phyloP scores from a whole-genome alignment of 2,329 filamentous ascomycete genomes.

The Beauveria sp. region DNA sequence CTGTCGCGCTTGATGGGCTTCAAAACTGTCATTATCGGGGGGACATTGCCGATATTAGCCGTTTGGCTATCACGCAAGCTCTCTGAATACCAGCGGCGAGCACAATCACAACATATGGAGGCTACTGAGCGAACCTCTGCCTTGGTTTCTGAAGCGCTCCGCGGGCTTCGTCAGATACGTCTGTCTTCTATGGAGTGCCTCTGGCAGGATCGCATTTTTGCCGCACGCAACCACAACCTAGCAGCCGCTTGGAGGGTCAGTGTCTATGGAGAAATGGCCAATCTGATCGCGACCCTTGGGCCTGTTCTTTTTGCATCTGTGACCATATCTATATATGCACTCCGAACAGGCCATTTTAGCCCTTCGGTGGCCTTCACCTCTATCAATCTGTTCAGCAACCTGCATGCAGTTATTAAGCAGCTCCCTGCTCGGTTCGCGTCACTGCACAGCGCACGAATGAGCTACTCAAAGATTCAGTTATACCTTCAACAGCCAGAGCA shows the following conservation, averaged over 20 bases:
- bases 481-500: conserved; percentile 6
- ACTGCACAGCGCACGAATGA: conserved; percentile 1
- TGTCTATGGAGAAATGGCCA: neutral
- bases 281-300: conserved; percentile 2
- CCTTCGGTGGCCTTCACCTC: conserved; percentile 11
- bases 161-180: conserved; percentile 11
- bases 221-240: neutral
- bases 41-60: neutral
- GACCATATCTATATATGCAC: conserved; percentile 8
- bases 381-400: conserved; percentile 10
- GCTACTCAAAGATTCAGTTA: conserved; percentile 4
- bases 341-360: conserved; percentile 3
- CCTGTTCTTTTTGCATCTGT: conserved; percentile 10
- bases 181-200: conserved; percentile 11
- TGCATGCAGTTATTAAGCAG: conserved; percentile 9
- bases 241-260: conserved; percentile 1
- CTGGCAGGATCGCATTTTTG: conserved; percentile 6
- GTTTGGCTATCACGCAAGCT: conserved; percentile 4
- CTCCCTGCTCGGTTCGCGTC: conserved; percentile 2
- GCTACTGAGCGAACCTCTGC: neutral
- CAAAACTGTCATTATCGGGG: conserved; percentile 5
- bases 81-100: neutral
- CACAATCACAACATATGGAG: neutral
- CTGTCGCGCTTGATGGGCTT: conserved; percentile 7
- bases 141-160: conserved; percentile 9